Conservation (phyloP, 495 filamentous ascomycete genomes). For the Extremus antarcticus region DNA sequence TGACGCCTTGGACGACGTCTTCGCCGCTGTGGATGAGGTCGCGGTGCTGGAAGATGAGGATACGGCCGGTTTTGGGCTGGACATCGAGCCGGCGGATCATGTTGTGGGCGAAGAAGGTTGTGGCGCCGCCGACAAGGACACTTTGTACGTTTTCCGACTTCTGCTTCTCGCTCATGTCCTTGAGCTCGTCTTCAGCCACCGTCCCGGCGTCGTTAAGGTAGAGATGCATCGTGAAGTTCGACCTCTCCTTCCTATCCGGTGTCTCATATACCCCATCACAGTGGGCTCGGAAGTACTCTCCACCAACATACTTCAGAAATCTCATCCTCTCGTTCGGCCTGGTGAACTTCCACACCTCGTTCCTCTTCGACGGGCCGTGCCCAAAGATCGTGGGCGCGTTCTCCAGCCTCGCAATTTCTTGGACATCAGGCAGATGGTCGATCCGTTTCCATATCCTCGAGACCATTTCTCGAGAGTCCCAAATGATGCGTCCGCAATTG, state of each 20-base stretch:
- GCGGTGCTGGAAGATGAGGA: constrained; percentile 69
- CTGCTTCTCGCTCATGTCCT: constrained; percentile 7
- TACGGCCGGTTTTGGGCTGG: constrained; percentile 56
- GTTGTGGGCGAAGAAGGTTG: constrained; percentile 47
- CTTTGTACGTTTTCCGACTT: not conserved
- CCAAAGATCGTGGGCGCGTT: constrained; percentile 39
- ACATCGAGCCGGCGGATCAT: constrained; percentile 45
- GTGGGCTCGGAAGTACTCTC: constrained; percentile 70
- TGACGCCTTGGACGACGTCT: constrained; percentile 58
- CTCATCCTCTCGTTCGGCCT: constrained; percentile 67
- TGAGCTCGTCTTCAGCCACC: constrained; percentile 28
- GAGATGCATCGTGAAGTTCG: constrained; percentile 69
- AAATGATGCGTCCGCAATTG: constrained; percentile 66
- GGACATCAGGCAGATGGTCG: constrained; percentile 38
- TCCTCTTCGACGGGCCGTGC: constrained; percentile 33
- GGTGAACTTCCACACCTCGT: constrained; percentile 44
- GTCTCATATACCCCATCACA: constrained; percentile 60
- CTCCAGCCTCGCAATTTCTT: constrained; percentile 29
- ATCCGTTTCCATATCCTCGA: constrained; percentile 52
- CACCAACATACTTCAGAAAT: constrained; percentile 66
- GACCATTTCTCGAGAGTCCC: constrained; percentile 52
- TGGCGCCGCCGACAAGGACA: constrained; percentile 48
- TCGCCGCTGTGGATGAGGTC: constrained; percentile 62
- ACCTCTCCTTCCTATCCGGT: constrained; percentile 44
- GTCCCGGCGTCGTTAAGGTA: constrained; percentile 62